phyloP scores from a whole-genome alignment of 306 rosid species.

The Citrullus colocynthis region DNA sequence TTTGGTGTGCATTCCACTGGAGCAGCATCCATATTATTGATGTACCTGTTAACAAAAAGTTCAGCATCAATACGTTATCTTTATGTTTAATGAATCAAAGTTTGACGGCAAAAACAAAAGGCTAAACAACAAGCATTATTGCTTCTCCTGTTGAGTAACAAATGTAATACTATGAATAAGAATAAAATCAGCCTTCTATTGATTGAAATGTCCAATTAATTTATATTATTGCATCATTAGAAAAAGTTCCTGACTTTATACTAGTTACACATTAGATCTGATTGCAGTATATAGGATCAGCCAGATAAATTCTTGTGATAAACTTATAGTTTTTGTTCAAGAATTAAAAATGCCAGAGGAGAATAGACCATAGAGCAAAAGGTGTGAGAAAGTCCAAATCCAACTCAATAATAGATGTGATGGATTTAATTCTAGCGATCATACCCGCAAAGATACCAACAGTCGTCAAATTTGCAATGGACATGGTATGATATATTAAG shows the following conservation, averaged over 20 bases:
- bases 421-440: constrained; percentile 6
- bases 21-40: constrained; percentile 81
- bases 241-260: background rate
- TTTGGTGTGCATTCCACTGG: constrained; percentile 67
- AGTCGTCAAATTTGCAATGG: constrained; percentile 52
- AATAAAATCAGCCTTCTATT: background rate
- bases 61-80: background rate
- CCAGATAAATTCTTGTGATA: background rate
- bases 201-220: background rate
- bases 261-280: background rate
- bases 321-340: background rate
- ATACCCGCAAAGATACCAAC: constrained; percentile 87
- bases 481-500: constrained; percentile 70
- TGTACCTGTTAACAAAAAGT: constrained; percentile 43
- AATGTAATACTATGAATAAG: background rate
- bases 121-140: background rate
- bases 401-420: constrained; percentile 4
- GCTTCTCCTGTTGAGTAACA: background rate
- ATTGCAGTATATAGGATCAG: background rate
- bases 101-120: background rate
- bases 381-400: background rate
- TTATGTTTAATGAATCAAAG: background rate
- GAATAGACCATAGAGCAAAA: background rate
- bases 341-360: background rate
- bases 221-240: background rate